Conservation (phyloP, 2,329 filamentous ascomycete genomes). For the Sporothrix pallida region DNA sequence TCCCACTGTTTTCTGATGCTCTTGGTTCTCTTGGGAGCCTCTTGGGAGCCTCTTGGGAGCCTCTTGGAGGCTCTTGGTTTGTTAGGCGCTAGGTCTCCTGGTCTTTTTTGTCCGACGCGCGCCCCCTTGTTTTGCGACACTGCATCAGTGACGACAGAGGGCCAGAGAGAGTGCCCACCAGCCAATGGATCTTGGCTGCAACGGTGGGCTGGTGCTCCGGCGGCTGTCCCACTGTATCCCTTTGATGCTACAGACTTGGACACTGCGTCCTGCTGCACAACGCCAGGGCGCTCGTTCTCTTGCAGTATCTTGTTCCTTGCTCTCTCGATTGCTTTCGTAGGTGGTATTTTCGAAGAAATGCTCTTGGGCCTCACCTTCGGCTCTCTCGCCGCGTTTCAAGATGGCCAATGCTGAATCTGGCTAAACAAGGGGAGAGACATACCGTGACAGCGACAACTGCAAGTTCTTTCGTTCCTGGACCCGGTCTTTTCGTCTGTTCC, state of each 20-base stretch:
- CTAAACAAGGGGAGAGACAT: conserved; percentile 8
- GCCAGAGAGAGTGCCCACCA: background rate
- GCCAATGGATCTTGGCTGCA: conserved; percentile 28
- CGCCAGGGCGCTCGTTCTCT: background rate
- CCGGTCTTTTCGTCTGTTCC: conserved; percentile 11
- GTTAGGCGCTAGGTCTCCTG: background rate
- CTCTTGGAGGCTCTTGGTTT: background rate
- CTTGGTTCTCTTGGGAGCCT: background rate
- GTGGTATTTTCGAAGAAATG: background rate
- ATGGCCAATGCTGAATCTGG: conserved; percentile 11
- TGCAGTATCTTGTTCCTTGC: too few relatives aligned
- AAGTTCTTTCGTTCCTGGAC: background rate
- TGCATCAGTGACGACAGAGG: background rate
- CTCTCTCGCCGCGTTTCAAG: conserved; percentile 20
- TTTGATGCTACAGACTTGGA: too few relatives aligned
- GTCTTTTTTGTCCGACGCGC: conserved; percentile 9
- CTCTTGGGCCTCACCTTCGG: conserved; percentile 3
- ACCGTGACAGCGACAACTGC: background rate
- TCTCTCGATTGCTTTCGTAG: too few relatives aligned
- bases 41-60: background rate
- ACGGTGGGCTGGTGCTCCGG: conserved; percentile 9
- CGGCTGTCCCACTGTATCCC: background rate
- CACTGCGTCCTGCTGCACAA: background rate
- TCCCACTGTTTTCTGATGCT: background rate
- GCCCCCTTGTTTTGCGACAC: conserved; percentile 10